phyloP scores from a whole-genome alignment of 228 moss, liverwort and hornwort species.

The Sphagnum fallax region DNA sequence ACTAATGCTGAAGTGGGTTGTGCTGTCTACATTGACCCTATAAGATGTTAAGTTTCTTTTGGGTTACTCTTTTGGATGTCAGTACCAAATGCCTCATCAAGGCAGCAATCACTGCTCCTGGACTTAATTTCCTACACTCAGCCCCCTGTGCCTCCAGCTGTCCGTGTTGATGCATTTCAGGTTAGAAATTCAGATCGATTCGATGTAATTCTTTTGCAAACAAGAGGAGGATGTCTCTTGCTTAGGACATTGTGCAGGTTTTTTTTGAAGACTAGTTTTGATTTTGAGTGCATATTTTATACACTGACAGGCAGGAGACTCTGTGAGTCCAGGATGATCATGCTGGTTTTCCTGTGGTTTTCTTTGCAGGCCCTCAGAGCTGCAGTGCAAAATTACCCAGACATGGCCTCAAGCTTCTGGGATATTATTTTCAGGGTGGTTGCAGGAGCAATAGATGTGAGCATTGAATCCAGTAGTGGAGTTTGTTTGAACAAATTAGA shows the following conservation, averaged over 20 bases:
- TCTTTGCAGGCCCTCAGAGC: slow-evolving; percentile 73
- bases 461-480: slow-evolving; percentile 3
- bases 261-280: too few relatives aligned
- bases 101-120: slow-evolving; percentile 30
- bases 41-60: too few relatives aligned
- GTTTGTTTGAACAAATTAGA: slow-evolving; percentile 19
- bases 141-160: slow-evolving; percentile 49
- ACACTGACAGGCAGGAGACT: too few relatives aligned
- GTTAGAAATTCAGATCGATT: slow-evolving; percentile 16
- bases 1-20: too few relatives aligned
- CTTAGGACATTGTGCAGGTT: too few relatives aligned
- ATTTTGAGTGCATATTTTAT: too few relatives aligned
- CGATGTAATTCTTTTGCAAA: too few relatives aligned
- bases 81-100: slow-evolving; percentile 22
- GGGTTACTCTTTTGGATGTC: neutral
- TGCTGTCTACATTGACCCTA: too few relatives aligned
- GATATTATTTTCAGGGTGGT: slow-evolving; percentile 48
- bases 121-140: slow-evolving; percentile 66
- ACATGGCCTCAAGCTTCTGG: slow-evolving; percentile 54
- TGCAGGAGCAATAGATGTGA: slow-evolving; percentile 33
- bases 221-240: too few relatives aligned
- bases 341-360: neutral
- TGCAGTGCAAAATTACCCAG: slow-evolving; percentile 73
- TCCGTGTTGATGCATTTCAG: slow-evolving; percentile 91
- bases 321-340: neutral